Evolutionary conservation across 2,329 filamentous ascomycete species (phyloP), one percentile per base, ranked within the genome.

Genomic region (Cladosporium sp.): DNA sequence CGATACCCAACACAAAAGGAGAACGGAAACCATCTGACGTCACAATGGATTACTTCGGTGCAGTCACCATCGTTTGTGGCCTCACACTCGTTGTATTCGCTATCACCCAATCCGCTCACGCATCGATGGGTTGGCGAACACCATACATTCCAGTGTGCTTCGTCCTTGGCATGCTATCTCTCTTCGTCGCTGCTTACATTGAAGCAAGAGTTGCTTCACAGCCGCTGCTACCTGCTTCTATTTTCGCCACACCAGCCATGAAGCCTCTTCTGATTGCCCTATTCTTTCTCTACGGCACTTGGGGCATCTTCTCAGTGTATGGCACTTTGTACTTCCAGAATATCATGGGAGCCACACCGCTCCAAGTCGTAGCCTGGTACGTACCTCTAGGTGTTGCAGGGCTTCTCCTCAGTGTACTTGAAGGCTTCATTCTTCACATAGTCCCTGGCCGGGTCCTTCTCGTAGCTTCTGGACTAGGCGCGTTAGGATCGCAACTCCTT

Each of bases 161-260:
- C 52, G 78, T 86, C 4, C 40, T 89, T 1, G 91, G 91, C 0
- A 78, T 84, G 6, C 65, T 91, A 0, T 77, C 89, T 11, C 80
- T 94, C 1, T 78, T 76, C 1, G 78, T 78, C 0, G 86, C 89
- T 18, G 80, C 88, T 6, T 92, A 91, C 67, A 82, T 92, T 2
- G 89, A 94, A 78, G 86, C 86, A 0, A 89, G 86, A 85, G 82
- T 91, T 0, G 85, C 89, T 0, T 73, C 82, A 14, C 82, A 88
- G 59, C 91, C 91, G 0, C 79, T 94, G 1, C 78, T 94, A 0
- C 90, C 91, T 0, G 79, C 82, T 0, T 89, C 89, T 23, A 76
- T 93, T 28, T 93, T 93, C 78, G 78, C 80, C 16, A 85, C 89
- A 1, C 88, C 86, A 66, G 87, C 87, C 62, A 90, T 93, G 86